Evolutionary conservation across 225 moss, liverwort and hornwort species (phyloP), one percentile per base, ranked within the genome.

Genomic region (Thuidium tamariscinum): DNA sequence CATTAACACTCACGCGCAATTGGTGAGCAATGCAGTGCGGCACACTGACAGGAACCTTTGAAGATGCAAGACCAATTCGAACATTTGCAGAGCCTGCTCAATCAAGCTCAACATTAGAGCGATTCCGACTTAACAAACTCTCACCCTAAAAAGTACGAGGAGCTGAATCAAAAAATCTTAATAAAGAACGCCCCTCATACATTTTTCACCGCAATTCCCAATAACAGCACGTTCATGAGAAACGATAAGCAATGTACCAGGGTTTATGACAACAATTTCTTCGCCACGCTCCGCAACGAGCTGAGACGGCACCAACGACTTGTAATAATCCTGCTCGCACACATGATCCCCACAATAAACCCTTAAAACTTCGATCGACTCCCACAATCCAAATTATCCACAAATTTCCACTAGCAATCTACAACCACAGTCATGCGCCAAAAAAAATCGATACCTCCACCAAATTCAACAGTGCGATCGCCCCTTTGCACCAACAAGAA

Each of bases 21-120:
- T 91, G 92, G 82, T 97, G 98, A 34, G 99, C 99, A 80, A 99
- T 97, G 90, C 96, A 97, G 74, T 99, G 99, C 69, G 99, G 97
- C 85, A 96, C 92, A 88, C 89, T 90, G 44, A 97, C 90, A 30
- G 99, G 97, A 21, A 81, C 87, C 76, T 91, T 91, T 32, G 92
- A 91, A 76, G 96, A 96, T 87, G 96, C 99, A 82, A 95, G 90
- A 69, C 97, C 96, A 77, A 99, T 89, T 37, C 97, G 95, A 81
- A 97, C 89, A 87, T 95, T 96, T 60, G 99, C 96, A 86, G 99
- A 97, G 46, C 98, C 98, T 97, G 96, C 90, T 86, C 89, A 82
- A 39, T 81, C 74, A 83, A 84, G 49, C n/a, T 89, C 72, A 60
- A 70, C 71, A 90, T 90, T 37, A 87, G 29, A n/a, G 42, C 26